These are phyloP conservation scores for Lactarius tabidus DNA, from an alignment of 768 basidiomycete species.

Conservation along the genomic window DNA sequence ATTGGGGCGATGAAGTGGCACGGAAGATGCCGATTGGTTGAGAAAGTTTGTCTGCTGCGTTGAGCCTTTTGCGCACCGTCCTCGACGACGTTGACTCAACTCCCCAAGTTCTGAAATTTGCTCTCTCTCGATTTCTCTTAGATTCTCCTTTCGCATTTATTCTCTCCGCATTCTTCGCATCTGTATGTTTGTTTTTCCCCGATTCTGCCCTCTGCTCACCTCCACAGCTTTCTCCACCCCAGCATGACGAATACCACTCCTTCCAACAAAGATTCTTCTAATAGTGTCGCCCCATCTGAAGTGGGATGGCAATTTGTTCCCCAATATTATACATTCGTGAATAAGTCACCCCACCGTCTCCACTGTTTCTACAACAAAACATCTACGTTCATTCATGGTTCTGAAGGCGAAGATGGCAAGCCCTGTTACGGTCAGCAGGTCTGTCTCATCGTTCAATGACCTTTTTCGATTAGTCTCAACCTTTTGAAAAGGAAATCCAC, in stretches of 20 bases:
- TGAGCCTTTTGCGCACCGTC: conserved; percentile 14
- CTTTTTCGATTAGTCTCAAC: conserved; percentile 15
- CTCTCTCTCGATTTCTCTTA: conserved; percentile 22
- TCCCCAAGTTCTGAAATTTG: not conserved
- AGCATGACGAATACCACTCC: conserved; percentile 39
- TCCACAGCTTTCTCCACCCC: conserved; percentile 21
- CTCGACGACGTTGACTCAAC: conserved; percentile 18
- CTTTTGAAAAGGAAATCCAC: conserved; percentile 78
- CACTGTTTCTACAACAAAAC: conserved; percentile 99
- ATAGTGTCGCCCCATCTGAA: conserved; percentile 81
- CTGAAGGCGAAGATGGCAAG: conserved; percentile 91
- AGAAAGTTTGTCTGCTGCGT: conserved; percentile 20
- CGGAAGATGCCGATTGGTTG: conserved; percentile 23
- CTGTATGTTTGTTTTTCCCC: not conserved
- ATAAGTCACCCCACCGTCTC: conserved; percentile 93
- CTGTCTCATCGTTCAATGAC: conserved; percentile 28
- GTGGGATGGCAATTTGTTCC: conserved; percentile 99
- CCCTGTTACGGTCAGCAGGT: conserved; percentile 94
- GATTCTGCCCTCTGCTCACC: conserved; percentile 1
- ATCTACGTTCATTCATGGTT: conserved; percentile 95
- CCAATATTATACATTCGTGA: conserved; percentile 98
- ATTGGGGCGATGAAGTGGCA: not conserved
- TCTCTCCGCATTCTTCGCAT: conserved; percentile 18
- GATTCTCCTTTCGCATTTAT: conserved; percentile 22
- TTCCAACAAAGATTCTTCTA: conserved; percentile 38